Evolutionary conservation across 306 rosid genomes (phyloP).

Genomic region (Cicer arietinum): DNA sequence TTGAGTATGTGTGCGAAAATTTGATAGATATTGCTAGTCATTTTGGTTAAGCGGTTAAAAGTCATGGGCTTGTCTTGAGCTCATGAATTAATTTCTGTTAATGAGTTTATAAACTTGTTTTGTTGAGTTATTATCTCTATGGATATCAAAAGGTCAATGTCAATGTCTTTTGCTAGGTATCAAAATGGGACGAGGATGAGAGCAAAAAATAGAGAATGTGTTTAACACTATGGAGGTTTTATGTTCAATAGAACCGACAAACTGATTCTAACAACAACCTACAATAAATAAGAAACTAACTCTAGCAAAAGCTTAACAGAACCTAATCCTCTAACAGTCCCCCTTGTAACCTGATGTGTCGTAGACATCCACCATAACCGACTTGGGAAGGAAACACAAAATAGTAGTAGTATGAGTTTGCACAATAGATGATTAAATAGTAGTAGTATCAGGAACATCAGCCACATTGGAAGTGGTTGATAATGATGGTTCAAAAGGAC

Average conservation of each 20-base stretch:
- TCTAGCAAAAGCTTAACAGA: neutral
- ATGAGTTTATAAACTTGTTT: neutral
- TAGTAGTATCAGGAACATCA: slow-evolving; percentile 50
- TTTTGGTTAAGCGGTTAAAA: neutral
- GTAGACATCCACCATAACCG: neutral
- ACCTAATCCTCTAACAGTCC: neutral
- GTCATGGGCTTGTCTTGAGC: slow-evolving; percentile 7
- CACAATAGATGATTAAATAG: neutral
- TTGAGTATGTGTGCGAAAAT: neutral
- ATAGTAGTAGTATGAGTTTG: neutral
- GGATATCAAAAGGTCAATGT: neutral
- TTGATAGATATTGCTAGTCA: slow-evolving; percentile 19
- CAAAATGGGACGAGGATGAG: neutral
- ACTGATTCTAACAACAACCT: neutral
- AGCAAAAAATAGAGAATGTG: neutral
- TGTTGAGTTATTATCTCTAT: neutral
- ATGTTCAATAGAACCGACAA: neutral
- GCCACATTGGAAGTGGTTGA: slow-evolving; percentile 54
- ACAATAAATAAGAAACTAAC: neutral
- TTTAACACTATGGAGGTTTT: neutral
- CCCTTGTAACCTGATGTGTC: neutral
- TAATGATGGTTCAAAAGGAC: slow-evolving; percentile 62
- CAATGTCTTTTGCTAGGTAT: neutral
- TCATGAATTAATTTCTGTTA: slow-evolving; percentile 6
- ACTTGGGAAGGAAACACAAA: neutral